These are phyloP conservation scores for Megacollybia marginata DNA, from an alignment of 768 basidiomycete species.

Conservation along the genomic window DNA sequence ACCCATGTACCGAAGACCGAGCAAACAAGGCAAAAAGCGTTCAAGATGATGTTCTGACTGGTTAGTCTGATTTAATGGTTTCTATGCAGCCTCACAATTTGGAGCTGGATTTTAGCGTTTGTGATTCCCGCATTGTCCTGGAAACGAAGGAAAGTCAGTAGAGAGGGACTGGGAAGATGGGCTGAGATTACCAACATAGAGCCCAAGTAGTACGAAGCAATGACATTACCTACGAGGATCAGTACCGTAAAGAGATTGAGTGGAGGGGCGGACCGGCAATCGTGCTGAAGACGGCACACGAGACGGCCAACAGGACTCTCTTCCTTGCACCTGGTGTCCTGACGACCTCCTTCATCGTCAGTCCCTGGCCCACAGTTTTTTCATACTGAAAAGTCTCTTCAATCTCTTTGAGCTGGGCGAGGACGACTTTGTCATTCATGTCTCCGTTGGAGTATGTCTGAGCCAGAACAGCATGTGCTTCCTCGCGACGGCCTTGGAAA, in stretches of 20 bases:
- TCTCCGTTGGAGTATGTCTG: conserved; percentile 19
- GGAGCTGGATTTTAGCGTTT: conserved; percentile 12
- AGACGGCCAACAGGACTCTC: conserved; percentile 10
- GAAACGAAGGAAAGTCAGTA: too few relatives aligned
- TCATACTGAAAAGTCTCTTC: conserved; percentile 24
- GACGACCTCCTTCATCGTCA: conserved; percentile 11
- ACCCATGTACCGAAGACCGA: conserved; percentile 13
- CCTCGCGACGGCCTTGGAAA: conserved; percentile 20
- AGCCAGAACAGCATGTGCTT: conserved; percentile 20
- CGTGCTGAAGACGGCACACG: conserved; percentile 17
- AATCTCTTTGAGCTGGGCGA: conserved; percentile 24
- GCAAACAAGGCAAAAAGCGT: conserved; percentile 15
- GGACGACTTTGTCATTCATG: conserved; percentile 18
- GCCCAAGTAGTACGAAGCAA: conserved; percentile 15
- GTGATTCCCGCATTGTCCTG: conserved; percentile 14
- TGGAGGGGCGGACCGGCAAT: conserved; percentile 9
- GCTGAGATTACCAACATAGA: too few relatives aligned
- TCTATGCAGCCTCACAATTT: conserved; percentile 9
- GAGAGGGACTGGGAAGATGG: too few relatives aligned
- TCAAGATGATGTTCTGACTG: conserved; percentile 15
- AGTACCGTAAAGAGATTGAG: background rate
- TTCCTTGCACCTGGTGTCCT: conserved; percentile 15
- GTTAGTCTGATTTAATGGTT: background rate
- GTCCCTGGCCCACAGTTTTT: conserved; percentile 11
- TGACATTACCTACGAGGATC: conserved; percentile 12